Evolutionary conservation across 2,329 filamentous ascomycete genomes (phyloP).

Genomic region (Diaporthe citri): DNA sequence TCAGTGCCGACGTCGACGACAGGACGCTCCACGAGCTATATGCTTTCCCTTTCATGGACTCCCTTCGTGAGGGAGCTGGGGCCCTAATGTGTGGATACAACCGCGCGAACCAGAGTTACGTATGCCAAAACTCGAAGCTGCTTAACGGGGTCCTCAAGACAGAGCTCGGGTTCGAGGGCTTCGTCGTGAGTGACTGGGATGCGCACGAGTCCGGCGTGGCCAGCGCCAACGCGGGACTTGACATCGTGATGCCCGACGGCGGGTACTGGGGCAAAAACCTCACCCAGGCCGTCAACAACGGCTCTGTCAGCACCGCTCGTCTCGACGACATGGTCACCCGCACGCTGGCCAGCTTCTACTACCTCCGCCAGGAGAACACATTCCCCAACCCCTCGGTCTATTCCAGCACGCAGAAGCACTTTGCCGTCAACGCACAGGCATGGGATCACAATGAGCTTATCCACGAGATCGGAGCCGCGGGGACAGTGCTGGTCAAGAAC

Average conservation of each 20-base stretch:
- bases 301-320: conserved; percentile 66
- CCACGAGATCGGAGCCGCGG: conserved; percentile 37
- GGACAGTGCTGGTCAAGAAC: conserved; percentile 72
- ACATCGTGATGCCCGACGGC: conserved; percentile 75
- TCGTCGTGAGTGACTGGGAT: conserved; percentile 76
- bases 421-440: conserved; percentile 35
- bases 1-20: conserved; percentile 55
- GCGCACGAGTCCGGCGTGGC: conserved; percentile 75
- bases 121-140: conserved; percentile 76
- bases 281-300: conserved; percentile 69
- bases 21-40: conserved; percentile 59
- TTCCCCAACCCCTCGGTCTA: conserved; percentile 33
- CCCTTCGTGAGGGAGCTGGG: conserved; percentile 34
- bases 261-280: conserved; percentile 62
- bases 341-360: conserved; percentile 43
- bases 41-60: conserved; percentile 48
- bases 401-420: conserved; percentile 35
- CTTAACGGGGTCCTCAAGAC: conserved; percentile 76
- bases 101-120: conserved; percentile 58
- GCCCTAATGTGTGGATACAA: conserved; percentile 37
- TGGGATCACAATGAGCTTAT: conserved; percentile 34
- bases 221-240: conserved; percentile 74
- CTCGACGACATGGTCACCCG: conserved; percentile 66
- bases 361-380: conserved; percentile 36
- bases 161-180: conserved; percentile 73